Conservation (phyloP, 179 eudicot species). For the Silene noctiflora region DNA sequence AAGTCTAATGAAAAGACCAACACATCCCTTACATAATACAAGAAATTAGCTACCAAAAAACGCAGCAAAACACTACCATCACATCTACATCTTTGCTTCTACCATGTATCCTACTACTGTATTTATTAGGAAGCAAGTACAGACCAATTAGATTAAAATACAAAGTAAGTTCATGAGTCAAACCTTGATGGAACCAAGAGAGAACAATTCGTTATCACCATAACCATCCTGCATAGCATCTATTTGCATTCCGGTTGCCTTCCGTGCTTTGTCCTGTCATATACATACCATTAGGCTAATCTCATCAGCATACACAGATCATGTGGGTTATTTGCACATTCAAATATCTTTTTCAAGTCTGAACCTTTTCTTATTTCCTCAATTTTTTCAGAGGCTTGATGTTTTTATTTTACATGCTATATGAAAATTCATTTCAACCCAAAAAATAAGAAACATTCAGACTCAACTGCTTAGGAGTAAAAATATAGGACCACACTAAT, state of each 20-base stretch:
- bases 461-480: neutral
- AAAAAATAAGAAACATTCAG: neutral
- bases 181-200: conserved; percentile 83
- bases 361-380: neutral
- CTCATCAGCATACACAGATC: neutral
- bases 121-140: neutral
- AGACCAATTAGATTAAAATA: neutral
- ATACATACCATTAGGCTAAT: neutral
- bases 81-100: neutral
- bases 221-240: conserved; percentile 79
- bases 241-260: conserved; percentile 69
- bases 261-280: conserved; percentile 84
- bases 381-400: neutral
- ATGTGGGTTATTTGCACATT: too few species aligned
- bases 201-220: conserved; percentile 70
- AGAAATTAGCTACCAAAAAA: neutral
- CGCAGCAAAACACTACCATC: neutral
- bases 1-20: neutral
- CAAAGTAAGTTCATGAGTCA: conserved; percentile 6
- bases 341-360: neutral
- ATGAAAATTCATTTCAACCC: neutral
- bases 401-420: neutral
- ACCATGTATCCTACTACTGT: neutral
- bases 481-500: neutral
- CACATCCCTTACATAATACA: neutral